Conservation (phyloP, 306 rosid species). For the Rosa rugosa region DNA sequence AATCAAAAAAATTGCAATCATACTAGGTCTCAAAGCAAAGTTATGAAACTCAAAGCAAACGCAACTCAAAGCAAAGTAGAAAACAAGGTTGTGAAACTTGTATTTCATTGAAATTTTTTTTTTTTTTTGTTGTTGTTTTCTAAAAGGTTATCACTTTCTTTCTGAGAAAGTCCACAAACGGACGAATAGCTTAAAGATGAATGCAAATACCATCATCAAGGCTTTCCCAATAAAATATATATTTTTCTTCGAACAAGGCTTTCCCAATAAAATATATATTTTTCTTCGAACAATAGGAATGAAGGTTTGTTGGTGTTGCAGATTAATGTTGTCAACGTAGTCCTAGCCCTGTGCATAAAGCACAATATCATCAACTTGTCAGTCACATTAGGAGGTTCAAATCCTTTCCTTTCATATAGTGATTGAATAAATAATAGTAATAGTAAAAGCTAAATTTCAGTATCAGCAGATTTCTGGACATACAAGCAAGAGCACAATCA, state of each 20-base stretch:
- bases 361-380: not conserved
- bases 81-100: not conserved
- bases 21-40: not conserved
- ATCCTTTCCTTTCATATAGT: not conserved
- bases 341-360: not conserved
- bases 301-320: not conserved
- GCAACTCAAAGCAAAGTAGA: not conserved
- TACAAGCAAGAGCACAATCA: not conserved
- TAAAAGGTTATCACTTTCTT: not conserved
- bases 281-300: not conserved
- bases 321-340: not conserved
- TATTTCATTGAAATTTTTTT: not conserved
- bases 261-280: not conserved
- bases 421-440: not conserved
- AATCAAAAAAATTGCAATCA: not conserved
- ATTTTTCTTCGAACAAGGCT: not conserved
- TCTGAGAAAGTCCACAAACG: conserved; percentile 9
- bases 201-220: not conserved
- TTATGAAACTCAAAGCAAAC: not conserved
- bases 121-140: not conserved
- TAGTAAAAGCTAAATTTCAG: not conserved
- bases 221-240: not conserved
- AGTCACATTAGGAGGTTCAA: not conserved
- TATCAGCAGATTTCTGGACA: not conserved
- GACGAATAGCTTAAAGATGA: conserved; percentile 1